These are phyloP conservation scores for Corynespora cassiicola DNA, from an alignment of 2,329 filamentous ascomycete genomes.

Conservation along the genomic window DNA sequence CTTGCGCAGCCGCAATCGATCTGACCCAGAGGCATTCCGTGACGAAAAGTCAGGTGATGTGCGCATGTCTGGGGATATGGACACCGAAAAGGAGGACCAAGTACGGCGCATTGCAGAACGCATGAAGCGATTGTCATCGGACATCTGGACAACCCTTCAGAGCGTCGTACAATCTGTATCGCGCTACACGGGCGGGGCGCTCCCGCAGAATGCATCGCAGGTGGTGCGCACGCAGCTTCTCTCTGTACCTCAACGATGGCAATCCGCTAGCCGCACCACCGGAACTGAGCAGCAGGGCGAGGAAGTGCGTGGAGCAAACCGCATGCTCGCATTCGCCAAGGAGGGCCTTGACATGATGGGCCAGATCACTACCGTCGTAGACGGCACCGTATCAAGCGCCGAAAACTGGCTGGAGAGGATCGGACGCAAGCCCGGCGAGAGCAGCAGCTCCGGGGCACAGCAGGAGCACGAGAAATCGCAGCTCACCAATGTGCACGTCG, in stretches of 20 bases:
- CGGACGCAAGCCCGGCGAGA: constrained; percentile 49
- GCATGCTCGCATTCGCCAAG: constrained; percentile 83
- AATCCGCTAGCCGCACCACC: constrained; percentile 67
- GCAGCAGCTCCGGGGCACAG: constrained; percentile 1
- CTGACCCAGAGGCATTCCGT: constrained; percentile 23
- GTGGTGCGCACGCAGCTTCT: constrained; percentile 85
- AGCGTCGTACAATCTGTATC: constrained; percentile 85
- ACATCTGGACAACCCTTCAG: constrained; percentile 66
- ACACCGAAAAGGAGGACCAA: constrained; percentile 40
- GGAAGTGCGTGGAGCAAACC: constrained; percentile 67
- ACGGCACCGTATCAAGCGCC: constrained; percentile 87
- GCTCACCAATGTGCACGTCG: constrained; percentile 2
- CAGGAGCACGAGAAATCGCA: constrained; percentile 21
- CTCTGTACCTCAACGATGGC: constrained; percentile 83
- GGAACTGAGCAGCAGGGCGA: constrained; percentile 20
- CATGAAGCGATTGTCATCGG: constrained; percentile 66
- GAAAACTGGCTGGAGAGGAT: constrained; percentile 89
- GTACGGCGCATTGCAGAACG: constrained; percentile 75
- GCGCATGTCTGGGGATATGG: constrained; percentile 17
- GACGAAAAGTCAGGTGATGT: constrained; percentile 22
- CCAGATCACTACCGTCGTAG: constrained; percentile 85
- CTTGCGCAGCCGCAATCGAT: constrained; percentile 35
- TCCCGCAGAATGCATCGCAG: constrained; percentile 85
- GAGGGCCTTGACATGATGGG: constrained; percentile 95
- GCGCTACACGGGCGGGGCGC: constrained; percentile 86